phyloP scores from a whole-genome alignment of 73 alveolate species.

The Symbiodinium natans region DNA sequence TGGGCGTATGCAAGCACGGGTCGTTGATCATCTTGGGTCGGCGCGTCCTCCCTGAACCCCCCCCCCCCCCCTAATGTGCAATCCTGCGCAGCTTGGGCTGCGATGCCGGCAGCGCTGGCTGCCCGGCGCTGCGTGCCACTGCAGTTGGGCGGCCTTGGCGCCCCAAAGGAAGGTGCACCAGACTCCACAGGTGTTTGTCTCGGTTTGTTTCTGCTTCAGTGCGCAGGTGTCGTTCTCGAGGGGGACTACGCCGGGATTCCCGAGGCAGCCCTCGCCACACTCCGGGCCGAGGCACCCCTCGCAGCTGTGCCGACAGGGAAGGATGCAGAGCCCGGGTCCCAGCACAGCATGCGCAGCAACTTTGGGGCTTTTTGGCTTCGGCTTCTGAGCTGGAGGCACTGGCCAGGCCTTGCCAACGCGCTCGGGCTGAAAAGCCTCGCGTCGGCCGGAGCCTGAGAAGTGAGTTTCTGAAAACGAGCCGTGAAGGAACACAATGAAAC shows the following conservation, averaged over 20 bases:
- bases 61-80: no score
- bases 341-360: background rate
- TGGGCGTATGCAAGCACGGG: no score
- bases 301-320: slow-evolving; percentile 20
- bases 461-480: background rate
- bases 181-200: no score
- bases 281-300: background rate
- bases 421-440: background rate
- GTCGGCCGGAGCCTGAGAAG: background rate
- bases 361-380: background rate
- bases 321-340: background rate
- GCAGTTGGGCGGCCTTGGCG: slow-evolving; percentile 12
- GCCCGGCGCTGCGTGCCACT: slow-evolving; percentile 74
- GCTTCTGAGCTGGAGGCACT: background rate
- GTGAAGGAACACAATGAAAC: background rate
- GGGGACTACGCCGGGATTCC: slow-evolving; percentile 4
- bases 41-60: no score
- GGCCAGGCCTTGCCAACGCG: slow-evolving; percentile 27
- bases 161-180: slow-evolving; percentile 40
- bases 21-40: no score
- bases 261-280: background rate
- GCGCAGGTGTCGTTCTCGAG: slow-evolving; percentile 50
- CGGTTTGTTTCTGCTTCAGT: no score
- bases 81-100: slow-evolving; percentile 49
- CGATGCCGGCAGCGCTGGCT: slow-evolving; percentile 13